Base-by-base conservation (phyloP, 805 yeast genomes). In the Teunomyces aglyptinius region DNA sequence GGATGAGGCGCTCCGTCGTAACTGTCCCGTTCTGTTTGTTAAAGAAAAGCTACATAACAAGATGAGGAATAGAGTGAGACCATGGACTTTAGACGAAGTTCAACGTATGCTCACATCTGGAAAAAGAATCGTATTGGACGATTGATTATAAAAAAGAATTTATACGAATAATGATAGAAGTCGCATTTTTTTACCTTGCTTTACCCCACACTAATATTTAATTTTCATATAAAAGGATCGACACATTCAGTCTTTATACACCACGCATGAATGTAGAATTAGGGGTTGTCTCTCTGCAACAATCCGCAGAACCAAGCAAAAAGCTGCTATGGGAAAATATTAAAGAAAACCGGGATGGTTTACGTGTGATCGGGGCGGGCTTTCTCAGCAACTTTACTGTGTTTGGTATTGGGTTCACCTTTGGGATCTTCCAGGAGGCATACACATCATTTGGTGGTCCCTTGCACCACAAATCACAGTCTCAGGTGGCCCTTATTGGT, bases 341-440 rank as follows among this genome's bases (percentile, higher is more conserved):
- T 19, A 16, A 11, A 16, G 46, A 43, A 6, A 43, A 36, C 42
- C 18, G 26, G 6, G 46, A 53, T 38, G 59, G 60, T 0, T 42
- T 56, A n/a, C 38, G 8, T 5, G 45, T 48, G 4, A 47, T 57
- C 3, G 22, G 49, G 8, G 49, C 61, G 6, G 63, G 63, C 8
- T 57, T 59, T 39, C 19, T 56, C 3, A 51, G 57, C 32, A 65
- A 66, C 40, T 68, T 65, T 47, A 54, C 63, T 47, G 68, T 68
- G 2, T 67, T 69, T 49, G 74, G 73, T 1, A 57, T 67, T 8
- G 56, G 63, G 5, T 68, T 68, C 50, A 58, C 71, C 1, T 69
- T 59, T 45, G 74, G 73, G 48, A 65, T 69, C 5, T 69, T 61
- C 43, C 72, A 69, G 42, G 70, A 68, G 20, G 68, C 50, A 49